Conservation (phyloP, 2,329 filamentous ascomycete genomes). For the Cordyceps fumosorosea region DNA sequence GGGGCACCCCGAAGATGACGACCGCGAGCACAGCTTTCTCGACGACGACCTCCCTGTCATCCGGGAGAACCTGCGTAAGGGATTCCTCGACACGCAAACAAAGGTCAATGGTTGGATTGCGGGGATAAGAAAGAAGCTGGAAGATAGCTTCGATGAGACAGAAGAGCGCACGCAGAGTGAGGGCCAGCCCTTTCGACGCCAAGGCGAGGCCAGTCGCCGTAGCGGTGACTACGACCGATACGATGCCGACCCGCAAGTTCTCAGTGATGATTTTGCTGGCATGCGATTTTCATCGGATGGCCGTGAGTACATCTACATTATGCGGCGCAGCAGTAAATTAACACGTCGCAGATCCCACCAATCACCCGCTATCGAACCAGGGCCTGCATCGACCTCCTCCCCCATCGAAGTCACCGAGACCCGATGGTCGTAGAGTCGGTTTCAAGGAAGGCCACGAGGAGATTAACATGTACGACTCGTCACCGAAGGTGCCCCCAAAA, state of each 20-base stretch:
- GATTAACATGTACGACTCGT: constrained; percentile 66
- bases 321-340: constrained; percentile 5
- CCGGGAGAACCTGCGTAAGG: constrained; percentile 85
- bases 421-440: constrained; percentile 47
- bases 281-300: constrained; percentile 58
- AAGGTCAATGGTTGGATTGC: constrained; percentile 92
- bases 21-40: constrained; percentile 81
- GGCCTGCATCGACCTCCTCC: constrained; percentile 69
- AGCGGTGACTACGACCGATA: constrained; percentile 89
- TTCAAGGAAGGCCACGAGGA: constrained; percentile 66
- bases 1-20: constrained; percentile 40
- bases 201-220: constrained; percentile 56
- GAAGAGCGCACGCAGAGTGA: constrained; percentile 36
- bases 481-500: constrained; percentile 49
- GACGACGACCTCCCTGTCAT: constrained; percentile 95
- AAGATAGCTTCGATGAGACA: constrained; percentile 76
- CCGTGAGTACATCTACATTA: constrained; percentile 39
- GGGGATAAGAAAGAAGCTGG: constrained; percentile 85
- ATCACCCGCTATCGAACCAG: constrained; percentile 65
- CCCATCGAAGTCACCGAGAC: constrained; percentile 44
- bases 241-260: constrained; percentile 85
- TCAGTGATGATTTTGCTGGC: constrained; percentile 81
- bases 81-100: constrained; percentile 87
- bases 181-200: constrained; percentile 38
- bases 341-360: constrained; percentile 28